Percentiles rank a stretch among this genome's conserved stretches.
Evolutionary conservation across 495 filamentous ascomycete species (phyloP).

Genomic region (Tetracladium marchalianum): DNA sequence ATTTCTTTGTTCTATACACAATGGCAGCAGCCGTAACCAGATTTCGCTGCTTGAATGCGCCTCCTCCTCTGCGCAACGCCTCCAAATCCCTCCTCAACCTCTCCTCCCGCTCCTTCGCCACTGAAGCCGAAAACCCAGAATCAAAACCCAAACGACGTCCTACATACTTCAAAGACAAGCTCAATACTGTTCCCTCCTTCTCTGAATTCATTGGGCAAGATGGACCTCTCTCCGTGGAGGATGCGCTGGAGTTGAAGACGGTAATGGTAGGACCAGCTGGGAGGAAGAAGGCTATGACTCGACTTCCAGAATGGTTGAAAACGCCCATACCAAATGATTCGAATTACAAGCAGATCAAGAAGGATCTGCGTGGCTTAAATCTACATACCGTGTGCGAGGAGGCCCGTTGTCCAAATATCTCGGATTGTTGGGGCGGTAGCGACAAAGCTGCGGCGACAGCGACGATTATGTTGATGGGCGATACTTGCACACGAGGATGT

Average conservation of each 20-base stretch:
- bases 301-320: slow-evolving; percentile 90
- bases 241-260: slow-evolving; percentile 61
- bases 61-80: slow-evolving; percentile 9
- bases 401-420: slow-evolving; percentile 93
- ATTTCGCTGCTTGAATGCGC: slow-evolving; percentile 21
- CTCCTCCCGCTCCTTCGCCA: slow-evolving; percentile 30
- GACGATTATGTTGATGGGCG: slow-evolving; percentile 99
- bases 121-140: slow-evolving; percentile 23
- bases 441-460: slow-evolving; percentile 86
- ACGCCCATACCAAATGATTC: slow-evolving; percentile 73
- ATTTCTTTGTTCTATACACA: too few species aligned
- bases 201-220: slow-evolving; percentile 62
- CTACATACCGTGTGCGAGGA: slow-evolving; percentile 97
- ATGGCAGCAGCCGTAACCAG: slow-evolving; percentile 25
- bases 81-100: slow-evolving; percentile 7
- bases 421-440: slow-evolving; percentile 90
- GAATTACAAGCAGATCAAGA: slow-evolving; percentile 89
- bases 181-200: slow-evolving; percentile 77
- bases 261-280: slow-evolving; percentile 74
- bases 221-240: slow-evolving; percentile 35
- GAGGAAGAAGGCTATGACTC: slow-evolving; percentile 77
- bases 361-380: slow-evolving; percentile 78
- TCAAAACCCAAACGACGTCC: slow-evolving; percentile 35
- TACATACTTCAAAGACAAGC: slow-evolving; percentile 69
- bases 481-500: slow-evolving; percentile 94